phyloP scores from a whole-genome alignment of 345 rosid species.

The Erucastrum elatum region DNA sequence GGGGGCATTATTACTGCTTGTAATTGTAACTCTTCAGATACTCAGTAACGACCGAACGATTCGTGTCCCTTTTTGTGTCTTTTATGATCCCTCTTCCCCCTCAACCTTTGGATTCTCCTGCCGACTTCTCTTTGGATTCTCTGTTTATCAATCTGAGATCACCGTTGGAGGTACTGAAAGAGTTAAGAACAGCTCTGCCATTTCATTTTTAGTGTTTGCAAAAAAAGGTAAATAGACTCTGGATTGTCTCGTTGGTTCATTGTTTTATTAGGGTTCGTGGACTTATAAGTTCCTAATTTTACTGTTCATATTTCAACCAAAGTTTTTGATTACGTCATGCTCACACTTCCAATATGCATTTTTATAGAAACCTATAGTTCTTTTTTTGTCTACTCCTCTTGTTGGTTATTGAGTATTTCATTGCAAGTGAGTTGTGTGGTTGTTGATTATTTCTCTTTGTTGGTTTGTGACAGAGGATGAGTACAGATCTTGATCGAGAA shows the following conservation, averaged over 20 bases:
- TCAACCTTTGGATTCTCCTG: neutral
- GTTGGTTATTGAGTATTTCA: neutral
- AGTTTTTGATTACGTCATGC: neutral
- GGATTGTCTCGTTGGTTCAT: neutral
- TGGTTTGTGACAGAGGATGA: slow-evolving; percentile 27
- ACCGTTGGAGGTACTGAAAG: neutral
- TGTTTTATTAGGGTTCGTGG: neutral
- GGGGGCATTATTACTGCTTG: neutral
- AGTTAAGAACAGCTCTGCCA: neutral
- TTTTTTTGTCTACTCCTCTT: neutral
- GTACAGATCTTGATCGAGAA: neutral
- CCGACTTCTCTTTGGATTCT: neutral
- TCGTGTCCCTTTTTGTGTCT: neutral
- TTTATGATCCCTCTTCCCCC: neutral
- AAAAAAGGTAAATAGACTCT: neutral
- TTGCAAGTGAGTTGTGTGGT: neutral
- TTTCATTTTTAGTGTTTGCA: slow-evolving; percentile 10
- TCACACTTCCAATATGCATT: neutral
- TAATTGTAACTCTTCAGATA: neutral
- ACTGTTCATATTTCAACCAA: neutral
- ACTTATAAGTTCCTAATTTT: neutral
- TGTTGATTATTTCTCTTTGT: neutral
- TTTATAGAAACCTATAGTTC: neutral
- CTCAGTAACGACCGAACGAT: neutral
- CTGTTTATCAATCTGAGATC: neutral